Evolutionary conservation across 2,329 filamentous ascomycete genomes (phyloP), one percentile per base, ranked within the genome.

Genomic region (Colletotrichum sidae): DNA sequence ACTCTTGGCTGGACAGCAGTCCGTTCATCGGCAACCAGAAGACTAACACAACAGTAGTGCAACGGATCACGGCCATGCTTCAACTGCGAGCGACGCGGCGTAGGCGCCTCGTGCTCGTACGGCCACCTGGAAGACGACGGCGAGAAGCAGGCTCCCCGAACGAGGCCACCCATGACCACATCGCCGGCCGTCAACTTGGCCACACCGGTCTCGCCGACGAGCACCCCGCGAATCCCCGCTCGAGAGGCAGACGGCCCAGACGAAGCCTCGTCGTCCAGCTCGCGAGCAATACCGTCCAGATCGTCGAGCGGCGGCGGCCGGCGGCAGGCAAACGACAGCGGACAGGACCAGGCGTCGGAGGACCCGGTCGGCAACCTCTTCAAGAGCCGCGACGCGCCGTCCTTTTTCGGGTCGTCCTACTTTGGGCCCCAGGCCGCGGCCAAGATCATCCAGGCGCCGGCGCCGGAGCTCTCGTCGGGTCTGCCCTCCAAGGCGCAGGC

Each of bases 391-490:
- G 73, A 72, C 38, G 73, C 74, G 53, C 70, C 73, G 6, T 72
- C 73, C 8, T 75, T 73, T 51, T 73, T 74, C 45, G 73, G 74
- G 6, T 71, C 69, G 50, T 75, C 73, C 1, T 76, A 76, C 62
- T 75, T 76, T 67, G 74, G 74, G 8, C 73, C 72, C 52, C 74
- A 76, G 50, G 72, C 73, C 4, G 74, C 74, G 8, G 74, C 74
- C 0, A 70, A 70, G 11, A 73, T 76, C 60, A 75, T 76, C 46
- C 69, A 76, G n/a, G 70, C 72, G 6, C 62, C 62, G 6, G 62
- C 58, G 0, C 41, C 71, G 61, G 50, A 72, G 69, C 42, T 72
- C 56, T 38, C 72, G 68, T 57, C 65, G 70, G 46, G 73, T 56
- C 12, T 68, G 63, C 17, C 67, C 59, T 33, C 72, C 67, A 68